Conservation (phyloP, 2,329 filamentous ascomycete genomes). For the Penicillium hesseltinei region DNA sequence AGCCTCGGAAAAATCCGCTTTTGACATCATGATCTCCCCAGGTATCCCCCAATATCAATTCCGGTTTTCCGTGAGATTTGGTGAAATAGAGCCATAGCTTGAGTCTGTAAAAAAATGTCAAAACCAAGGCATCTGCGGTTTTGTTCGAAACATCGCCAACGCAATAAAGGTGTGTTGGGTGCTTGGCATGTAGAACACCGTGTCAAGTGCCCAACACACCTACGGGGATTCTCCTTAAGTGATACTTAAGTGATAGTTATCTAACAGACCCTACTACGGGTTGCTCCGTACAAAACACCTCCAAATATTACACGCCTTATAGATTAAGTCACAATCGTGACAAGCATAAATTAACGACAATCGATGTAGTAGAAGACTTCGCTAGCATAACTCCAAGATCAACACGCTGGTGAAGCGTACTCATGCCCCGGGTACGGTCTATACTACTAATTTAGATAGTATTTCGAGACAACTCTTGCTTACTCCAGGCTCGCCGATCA, state of each 20-base stretch:
- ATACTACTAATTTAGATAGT: not conserved
- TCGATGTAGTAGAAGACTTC: too few relatives aligned
- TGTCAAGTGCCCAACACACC: too few relatives aligned
- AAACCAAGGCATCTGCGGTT: not conserved
- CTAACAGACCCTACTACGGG: too few relatives aligned
- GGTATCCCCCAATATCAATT: not conserved
- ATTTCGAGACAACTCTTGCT: not conserved
- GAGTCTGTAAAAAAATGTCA: not conserved
- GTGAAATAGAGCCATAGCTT: not conserved
- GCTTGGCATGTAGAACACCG: not conserved
- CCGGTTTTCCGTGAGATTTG: not conserved
- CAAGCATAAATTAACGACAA: too few relatives aligned
- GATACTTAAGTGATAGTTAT: too few relatives aligned
- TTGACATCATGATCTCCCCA: not conserved
- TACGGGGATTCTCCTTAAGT: too few relatives aligned
- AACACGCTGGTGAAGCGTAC: too few relatives aligned
- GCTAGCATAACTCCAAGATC: too few relatives aligned
- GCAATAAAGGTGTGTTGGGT: not conserved
- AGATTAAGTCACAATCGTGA: not conserved
- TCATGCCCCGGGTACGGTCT: not conserved
- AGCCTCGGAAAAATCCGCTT: not conserved
- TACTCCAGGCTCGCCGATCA: not conserved
- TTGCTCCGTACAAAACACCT: too few relatives aligned
- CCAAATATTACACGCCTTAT: not conserved
- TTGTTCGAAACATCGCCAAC: not conserved